phyloP scores from a whole-genome alignment of 2,329 filamentous ascomycete genomes.

The Tolypocladium pustulatum region DNA sequence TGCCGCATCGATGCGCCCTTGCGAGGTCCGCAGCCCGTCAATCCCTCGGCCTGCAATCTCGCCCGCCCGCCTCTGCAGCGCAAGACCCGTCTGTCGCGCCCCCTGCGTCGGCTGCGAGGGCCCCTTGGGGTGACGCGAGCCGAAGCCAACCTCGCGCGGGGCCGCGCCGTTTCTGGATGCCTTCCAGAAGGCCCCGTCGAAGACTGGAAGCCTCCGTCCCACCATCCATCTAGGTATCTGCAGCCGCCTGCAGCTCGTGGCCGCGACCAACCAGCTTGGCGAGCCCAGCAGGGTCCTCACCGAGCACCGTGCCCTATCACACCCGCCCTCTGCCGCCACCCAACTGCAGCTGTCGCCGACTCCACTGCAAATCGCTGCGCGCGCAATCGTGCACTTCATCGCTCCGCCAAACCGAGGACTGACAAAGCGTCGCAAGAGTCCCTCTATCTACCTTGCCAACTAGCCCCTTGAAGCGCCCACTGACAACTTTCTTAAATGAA shows the following conservation, averaged over 20 bases:
- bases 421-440: too few species aligned
- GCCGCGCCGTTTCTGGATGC: slow-evolving; percentile 3
- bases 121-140: background rate
- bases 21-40: background rate
- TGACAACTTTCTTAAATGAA: too few species aligned
- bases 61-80: too few species aligned
- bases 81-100: background rate
- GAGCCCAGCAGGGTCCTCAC: background rate
- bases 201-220: background rate
- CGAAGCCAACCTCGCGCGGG: background rate
- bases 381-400: too few species aligned
- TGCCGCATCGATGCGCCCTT: background rate
- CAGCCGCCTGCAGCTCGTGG: background rate
- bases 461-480: too few species aligned
- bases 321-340: background rate
- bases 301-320: background rate
- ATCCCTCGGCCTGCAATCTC: background rate
- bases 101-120: background rate
- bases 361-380: background rate
- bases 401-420: too few species aligned
- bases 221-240: too few species aligned
- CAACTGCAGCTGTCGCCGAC: background rate
- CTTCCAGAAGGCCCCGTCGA: slow-evolving; percentile 5
- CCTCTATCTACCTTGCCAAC: too few species aligned
- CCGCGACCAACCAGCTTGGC: background rate